Conservation (phyloP, 163 green algal species). For the Chlamydomonas reinhardtii region DNA sequence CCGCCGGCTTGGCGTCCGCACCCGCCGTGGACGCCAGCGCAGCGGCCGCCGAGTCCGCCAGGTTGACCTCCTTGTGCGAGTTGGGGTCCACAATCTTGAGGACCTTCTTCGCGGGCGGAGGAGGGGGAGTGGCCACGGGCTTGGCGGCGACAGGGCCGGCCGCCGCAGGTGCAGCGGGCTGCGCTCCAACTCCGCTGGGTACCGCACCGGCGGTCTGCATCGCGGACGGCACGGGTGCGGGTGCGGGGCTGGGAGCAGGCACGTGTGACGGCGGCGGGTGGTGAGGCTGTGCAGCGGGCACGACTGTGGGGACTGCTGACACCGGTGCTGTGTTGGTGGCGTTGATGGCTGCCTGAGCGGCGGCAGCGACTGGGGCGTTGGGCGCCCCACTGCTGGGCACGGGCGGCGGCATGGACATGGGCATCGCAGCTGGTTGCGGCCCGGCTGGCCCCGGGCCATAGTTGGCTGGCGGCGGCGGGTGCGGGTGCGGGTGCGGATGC, state of each 20-base stretch:
- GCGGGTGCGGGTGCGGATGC: neutral
- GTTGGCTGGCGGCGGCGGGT: neutral
- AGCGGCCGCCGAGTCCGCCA: neutral
- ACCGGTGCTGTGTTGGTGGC: slow-evolving; percentile 40
- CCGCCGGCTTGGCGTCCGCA: neutral
- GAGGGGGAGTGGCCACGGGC: slow-evolving; percentile 13
- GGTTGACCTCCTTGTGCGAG: slow-evolving; percentile 17
- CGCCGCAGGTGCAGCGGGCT: neutral
- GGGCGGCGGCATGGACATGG: slow-evolving; percentile 16
- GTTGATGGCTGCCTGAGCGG: slow-evolving; percentile 44
- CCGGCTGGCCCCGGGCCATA: neutral
- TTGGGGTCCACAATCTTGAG: slow-evolving; percentile 27
- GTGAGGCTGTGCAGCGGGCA: neutral
- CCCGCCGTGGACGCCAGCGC: neutral
- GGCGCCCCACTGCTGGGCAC: slow-evolving; percentile 4
- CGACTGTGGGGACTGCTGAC: slow-evolving; percentile 10
- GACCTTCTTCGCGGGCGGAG: slow-evolving; percentile 6
- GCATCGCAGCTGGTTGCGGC: slow-evolving; percentile 8
- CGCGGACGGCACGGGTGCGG: neutral
- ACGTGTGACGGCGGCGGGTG: slow-evolving; percentile 25
- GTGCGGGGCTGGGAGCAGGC: neutral
- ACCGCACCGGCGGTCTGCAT: too few relatives aligned
- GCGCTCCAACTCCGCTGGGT: too few relatives aligned
- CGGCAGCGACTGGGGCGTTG: slow-evolving; percentile 22
- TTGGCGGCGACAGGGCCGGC: neutral